Conservation (phyloP, 371 early-diverging fungal species). For the Pancytospora epiphaga region DNA sequence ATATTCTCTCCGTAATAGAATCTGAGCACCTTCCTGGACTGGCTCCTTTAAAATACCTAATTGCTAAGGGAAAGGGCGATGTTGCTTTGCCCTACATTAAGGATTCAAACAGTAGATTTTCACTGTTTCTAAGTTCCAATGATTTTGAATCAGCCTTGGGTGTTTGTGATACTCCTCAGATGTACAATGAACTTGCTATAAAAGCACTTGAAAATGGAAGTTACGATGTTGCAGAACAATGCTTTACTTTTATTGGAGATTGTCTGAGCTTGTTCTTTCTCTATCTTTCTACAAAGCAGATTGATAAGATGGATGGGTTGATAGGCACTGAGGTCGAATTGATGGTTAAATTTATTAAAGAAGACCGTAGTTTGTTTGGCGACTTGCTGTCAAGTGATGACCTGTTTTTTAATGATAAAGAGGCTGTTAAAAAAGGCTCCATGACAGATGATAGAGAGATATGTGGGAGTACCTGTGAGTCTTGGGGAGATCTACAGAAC, state of each 20-base stretch:
- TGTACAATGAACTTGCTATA: slow-evolving; percentile 33
- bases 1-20: slow-evolving; percentile 79
- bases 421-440: too few relatives aligned
- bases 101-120: slow-evolving; percentile 80
- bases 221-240: slow-evolving; percentile 49
- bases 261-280: slow-evolving; percentile 47
- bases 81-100: slow-evolving; percentile 90
- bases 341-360: too few relatives aligned
- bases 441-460: too few relatives aligned
- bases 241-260: slow-evolving; percentile 40
- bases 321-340: background rate
- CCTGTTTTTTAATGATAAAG: too few relatives aligned
- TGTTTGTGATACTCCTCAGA: slow-evolving; percentile 13
- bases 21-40: slow-evolving; percentile 87
- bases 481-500: too few relatives aligned
- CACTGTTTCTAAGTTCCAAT: slow-evolving; percentile 62
- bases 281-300: slow-evolving; percentile 45
- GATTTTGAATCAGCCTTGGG: slow-evolving; percentile 43
- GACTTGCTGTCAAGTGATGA: too few relatives aligned
- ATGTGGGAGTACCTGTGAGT: too few relatives aligned
- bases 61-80: slow-evolving; percentile 89
- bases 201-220: slow-evolving; percentile 25
- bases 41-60: slow-evolving; percentile 86
- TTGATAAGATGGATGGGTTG: slow-evolving; percentile 44
- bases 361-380: too few relatives aligned